phyloP scores from a whole-genome alignment of 1,139 yeast genomes.

The Chernovozyma sophiae-reginae region DNA sequence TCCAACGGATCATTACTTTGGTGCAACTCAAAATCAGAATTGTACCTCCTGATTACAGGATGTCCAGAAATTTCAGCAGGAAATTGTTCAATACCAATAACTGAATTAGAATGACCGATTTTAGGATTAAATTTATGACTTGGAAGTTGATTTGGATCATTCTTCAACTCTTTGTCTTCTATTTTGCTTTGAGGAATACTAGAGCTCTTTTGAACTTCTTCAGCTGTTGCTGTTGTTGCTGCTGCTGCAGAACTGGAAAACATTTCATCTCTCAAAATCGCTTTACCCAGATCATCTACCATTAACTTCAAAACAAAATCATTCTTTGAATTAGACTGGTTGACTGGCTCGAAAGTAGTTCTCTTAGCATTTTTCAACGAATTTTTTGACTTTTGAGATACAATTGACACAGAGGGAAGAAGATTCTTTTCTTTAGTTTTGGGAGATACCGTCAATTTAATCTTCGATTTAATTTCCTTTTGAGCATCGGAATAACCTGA shows the following conservation, averaged over 20 bases:
- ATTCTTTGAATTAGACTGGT: conserved; percentile 2
- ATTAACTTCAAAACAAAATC: conserved; percentile 35
- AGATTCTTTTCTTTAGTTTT: conserved; percentile 17
- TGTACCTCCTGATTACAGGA: conserved; percentile 22
- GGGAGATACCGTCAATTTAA: neutral
- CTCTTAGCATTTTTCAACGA: neutral
- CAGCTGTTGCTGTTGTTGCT: conserved; percentile 1
- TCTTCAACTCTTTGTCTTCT: conserved; percentile 2
- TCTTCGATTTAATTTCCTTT: neutral
- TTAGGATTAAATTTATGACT: conserved; percentile 14
- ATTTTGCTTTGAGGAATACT: neutral
- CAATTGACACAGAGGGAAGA: conserved; percentile 30
- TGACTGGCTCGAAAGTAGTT: neutral
- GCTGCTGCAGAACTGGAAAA: conserved; percentile 5
- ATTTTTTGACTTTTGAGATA: conserved; percentile 1
- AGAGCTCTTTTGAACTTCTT: neutral
- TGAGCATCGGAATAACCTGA: neutral
- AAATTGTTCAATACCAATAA: conserved; percentile 25
- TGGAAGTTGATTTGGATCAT: neutral
- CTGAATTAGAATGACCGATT: conserved; percentile 26
- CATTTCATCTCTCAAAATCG: conserved; percentile 31
- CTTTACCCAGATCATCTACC: conserved; percentile 46
- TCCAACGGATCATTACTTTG: conserved; percentile 1
- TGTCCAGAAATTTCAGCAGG: neutral
- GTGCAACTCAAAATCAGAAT: conserved; percentile 21